These are phyloP conservation scores for Chlamydomonas sphaeroides DNA, from an alignment of 139 green algal genomes.

Conservation along the genomic window DNA sequence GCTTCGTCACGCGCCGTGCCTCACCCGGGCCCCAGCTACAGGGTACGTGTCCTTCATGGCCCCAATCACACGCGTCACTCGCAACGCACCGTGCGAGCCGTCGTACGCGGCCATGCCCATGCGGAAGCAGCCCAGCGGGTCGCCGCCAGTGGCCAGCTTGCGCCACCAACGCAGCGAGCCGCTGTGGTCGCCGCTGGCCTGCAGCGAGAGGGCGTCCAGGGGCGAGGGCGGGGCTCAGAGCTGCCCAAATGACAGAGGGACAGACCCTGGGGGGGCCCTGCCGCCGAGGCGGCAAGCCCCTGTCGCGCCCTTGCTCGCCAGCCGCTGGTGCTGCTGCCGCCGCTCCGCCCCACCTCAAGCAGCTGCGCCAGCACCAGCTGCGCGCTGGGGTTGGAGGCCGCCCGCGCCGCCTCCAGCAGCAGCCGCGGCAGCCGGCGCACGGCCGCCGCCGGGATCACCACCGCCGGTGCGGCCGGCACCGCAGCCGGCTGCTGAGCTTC, in stretches of 20 bases:
- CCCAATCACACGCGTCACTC: no score
- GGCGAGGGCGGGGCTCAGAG: no score
- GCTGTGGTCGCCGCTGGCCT: neutral
- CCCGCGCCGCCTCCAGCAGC: conserved; percentile 11
- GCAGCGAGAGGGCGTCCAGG: neutral
- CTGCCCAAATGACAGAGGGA: no score
- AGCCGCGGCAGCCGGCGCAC: neutral
- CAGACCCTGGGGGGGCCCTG: no score
- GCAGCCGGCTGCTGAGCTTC: no score
- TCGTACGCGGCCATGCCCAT: conserved; percentile 26
- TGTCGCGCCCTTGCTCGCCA: no score
- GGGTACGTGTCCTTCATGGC: no score
- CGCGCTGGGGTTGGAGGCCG: conserved; percentile 3
- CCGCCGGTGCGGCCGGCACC: no score
- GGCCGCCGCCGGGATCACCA: neutral
- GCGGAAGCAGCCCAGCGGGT: conserved; percentile 15
- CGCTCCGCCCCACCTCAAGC: conserved; percentile 18
- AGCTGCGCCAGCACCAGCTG: conserved; percentile 31
- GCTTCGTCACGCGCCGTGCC: no score
- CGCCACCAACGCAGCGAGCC: conserved; percentile 24
- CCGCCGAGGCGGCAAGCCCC: no score
- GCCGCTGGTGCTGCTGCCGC: no score
- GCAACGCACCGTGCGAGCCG: conserved; percentile 23
- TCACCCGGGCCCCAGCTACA: no score
- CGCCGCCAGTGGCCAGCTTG: neutral